Conservation (phyloP, 257 asterid genomes). For the Capsicum pubescens region DNA sequence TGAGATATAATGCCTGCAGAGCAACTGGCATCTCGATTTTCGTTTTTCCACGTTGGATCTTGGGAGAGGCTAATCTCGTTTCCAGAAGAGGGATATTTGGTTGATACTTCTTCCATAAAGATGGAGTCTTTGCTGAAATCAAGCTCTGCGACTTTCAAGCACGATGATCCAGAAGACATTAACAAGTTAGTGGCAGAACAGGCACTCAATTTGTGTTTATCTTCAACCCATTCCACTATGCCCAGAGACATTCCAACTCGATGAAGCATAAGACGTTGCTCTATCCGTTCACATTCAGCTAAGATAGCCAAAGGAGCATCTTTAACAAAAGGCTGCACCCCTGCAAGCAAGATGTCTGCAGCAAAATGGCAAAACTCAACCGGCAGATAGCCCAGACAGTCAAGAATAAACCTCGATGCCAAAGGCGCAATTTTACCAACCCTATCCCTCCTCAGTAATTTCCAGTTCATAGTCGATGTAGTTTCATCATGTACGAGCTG, state of each 20-base stretch:
- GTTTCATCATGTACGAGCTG: conserved; percentile 38
- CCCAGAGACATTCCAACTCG: conserved; percentile 90
- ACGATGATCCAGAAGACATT: conserved; percentile 45
- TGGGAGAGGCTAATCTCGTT: conserved; percentile 36
- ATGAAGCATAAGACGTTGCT: conserved; percentile 85
- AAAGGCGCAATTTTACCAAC: conserved; percentile 44
- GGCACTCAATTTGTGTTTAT: conserved; percentile 58
- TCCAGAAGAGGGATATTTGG: conserved; percentile 32
- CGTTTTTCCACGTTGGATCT: conserved; percentile 36
- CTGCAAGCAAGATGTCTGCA: conserved; percentile 78
- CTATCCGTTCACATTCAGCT: conserved; percentile 62
- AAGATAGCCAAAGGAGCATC: conserved; percentile 77
- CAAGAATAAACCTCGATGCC: conserved; percentile 71
- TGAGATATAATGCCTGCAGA: conserved; percentile 38
- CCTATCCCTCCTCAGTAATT: conserved; percentile 40
- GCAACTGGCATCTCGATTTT: conserved; percentile 34
- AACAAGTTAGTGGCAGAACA: conserved; percentile 41
- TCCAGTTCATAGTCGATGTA: conserved; percentile 35
- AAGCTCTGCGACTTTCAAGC: conserved; percentile 40
- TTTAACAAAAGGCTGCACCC: conserved; percentile 66
- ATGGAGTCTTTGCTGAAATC: conserved; percentile 41
- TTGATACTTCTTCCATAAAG: conserved; percentile 34
- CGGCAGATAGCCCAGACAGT: conserved; percentile 84
- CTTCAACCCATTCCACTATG: conserved; percentile 81
- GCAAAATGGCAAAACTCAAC: conserved; percentile 83